Evolutionary conservation across 306 rosid species (phyloP).

Genomic region (Lathyrus oleraceus): DNA sequence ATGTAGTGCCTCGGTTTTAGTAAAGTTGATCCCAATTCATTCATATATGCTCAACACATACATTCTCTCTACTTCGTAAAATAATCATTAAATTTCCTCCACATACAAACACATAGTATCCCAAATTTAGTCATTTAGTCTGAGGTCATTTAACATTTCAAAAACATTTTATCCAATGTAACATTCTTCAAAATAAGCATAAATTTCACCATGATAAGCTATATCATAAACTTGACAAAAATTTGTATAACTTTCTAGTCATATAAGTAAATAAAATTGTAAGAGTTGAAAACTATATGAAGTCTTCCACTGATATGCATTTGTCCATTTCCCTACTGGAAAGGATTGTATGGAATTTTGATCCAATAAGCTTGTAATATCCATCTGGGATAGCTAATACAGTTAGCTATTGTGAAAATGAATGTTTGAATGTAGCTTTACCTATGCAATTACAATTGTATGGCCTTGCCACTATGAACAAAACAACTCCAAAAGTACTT

Average conservation of each 20-base stretch:
- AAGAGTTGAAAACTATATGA: neutral
- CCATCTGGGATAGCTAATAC: constrained; percentile 34
- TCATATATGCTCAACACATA: neutral
- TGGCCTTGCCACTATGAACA: constrained; percentile 43
- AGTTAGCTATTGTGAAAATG: constrained; percentile 43
- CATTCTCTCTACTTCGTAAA: neutral
- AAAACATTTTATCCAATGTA: constrained; percentile 4
- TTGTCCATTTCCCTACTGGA: constrained; percentile 12
- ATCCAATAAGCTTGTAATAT: constrained; percentile 27
- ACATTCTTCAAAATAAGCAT: neutral
- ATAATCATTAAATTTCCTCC: neutral
- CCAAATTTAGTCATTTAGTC: neutral
- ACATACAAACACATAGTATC: neutral
- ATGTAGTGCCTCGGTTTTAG: too few relatives aligned
- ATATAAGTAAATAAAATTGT: neutral
- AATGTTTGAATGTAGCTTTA: constrained; percentile 38
- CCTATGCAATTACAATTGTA: constrained; percentile 54
- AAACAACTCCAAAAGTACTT: constrained; percentile 52
- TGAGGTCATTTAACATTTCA: neutral
- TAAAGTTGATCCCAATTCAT: too few relatives aligned
- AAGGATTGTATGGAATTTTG: constrained; percentile 33
- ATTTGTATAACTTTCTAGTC: neutral
- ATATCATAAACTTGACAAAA: neutral
- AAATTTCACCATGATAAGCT: neutral
- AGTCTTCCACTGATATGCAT: constrained; percentile 8